Evolutionary conservation across 306 rosid genomes (phyloP), one percentile per base, ranked within the genome.

Genomic region (Mimosa pudica): DNA sequence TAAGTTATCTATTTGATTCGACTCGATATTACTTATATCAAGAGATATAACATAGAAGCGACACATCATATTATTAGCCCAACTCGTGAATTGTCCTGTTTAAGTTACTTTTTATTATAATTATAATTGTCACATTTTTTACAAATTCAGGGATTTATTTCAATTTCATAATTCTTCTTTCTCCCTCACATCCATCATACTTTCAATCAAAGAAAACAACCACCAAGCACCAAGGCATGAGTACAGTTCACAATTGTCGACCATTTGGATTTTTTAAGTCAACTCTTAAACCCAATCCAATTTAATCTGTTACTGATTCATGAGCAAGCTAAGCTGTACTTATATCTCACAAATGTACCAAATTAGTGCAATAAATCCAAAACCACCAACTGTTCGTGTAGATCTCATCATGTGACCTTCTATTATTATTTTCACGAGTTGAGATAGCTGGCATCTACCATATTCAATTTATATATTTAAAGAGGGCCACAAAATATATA

Each of bases 371-470:
- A 47, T 70, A 24, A n/a, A 47, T 10, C 32, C 74, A 70, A 70
- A 70, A 24, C 58, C 20, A 70, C 46, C 58, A 46, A 24, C 58
- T 46, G 20, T 14, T 46, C 11, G 8, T 20, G 55, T 10, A 10
- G n/a, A 70, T 45, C 64, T 18, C 0, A 46, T 46, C 74, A 70
- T 46, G 74, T 70, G 58, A 46, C 18, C 41, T 2, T 6, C 51
- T 57, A 57, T 52, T 46, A 70, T 70, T 70, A 47, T 46, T 45
- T 24, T 36, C 74, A 24, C 16, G 42, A 5, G 74, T 10, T 70
- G 11, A 60, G 5, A 60, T 3, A 18, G 73, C 14, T 68, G 51
- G 35, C 54, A 42, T 42, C 33, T 4, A 4, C 6, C 14, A 8
- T 67, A n/a, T 48, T 48, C 46, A 68, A 45, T 69, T 45, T 7